Conservation (phyloP, 202 grass and related monocot genomes). For the Schoenoplectus triqueter region DNA sequence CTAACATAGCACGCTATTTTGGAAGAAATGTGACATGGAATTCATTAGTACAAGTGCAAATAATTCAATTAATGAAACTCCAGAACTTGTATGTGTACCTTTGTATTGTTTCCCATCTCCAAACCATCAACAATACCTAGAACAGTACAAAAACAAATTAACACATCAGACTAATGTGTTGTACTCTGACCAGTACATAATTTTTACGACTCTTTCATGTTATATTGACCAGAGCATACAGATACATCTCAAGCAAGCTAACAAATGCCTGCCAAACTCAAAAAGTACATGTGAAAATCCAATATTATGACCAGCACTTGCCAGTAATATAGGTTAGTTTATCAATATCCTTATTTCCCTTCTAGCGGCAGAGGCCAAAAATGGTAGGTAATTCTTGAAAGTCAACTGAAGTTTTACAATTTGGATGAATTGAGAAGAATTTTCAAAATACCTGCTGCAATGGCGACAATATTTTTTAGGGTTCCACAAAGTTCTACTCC, state of each 20-base stretch:
- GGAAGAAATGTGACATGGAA: background rate
- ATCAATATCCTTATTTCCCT: background rate
- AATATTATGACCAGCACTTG: background rate
- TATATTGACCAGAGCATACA: background rate
- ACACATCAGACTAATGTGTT: background rate
- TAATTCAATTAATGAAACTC: background rate
- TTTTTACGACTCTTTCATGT: background rate
- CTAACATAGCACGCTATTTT: background rate
- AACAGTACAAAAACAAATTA: constrained; percentile 24
- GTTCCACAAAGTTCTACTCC: constrained; percentile 97
- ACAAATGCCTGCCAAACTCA: background rate
- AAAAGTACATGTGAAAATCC: background rate
- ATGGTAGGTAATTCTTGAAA: background rate
- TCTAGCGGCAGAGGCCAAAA: background rate
- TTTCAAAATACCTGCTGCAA: constrained; percentile 76
- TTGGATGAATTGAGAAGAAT: background rate
- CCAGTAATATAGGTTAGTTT: background rate
- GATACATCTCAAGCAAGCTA: background rate
- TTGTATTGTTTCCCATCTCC: constrained; percentile 98
- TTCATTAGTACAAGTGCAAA: background rate
- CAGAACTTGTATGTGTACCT: constrained; percentile 50
- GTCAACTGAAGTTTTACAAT: background rate
- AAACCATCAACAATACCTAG: constrained; percentile 93
- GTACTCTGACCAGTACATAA: background rate
- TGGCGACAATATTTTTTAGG: constrained; percentile 94